Evolutionary conservation across 1,284 basidiomycete species (phyloP).

Genomic region (Ganoderma meredithae): DNA sequence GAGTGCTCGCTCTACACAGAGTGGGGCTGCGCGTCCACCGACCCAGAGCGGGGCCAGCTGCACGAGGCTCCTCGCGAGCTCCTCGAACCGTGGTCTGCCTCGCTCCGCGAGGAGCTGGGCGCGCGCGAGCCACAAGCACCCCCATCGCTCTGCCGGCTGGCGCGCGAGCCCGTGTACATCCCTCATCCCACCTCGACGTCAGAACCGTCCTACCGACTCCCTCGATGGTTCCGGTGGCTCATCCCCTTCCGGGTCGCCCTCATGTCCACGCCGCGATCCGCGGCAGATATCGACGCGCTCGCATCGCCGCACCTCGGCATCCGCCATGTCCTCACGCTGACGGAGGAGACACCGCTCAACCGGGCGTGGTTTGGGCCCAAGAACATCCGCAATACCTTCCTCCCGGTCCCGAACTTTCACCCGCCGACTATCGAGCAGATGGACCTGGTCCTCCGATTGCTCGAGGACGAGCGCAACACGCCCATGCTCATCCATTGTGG

Average conservation of each 20-base stretch:
- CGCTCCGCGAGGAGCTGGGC: conserved; percentile 45
- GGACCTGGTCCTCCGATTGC: conserved; percentile 58
- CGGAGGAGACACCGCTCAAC: conserved; percentile 61
- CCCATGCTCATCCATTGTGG: conserved; percentile 68
- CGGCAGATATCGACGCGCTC: conserved; percentile 57
- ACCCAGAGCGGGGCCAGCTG: conserved; percentile 50
- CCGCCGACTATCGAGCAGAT: conserved; percentile 67
- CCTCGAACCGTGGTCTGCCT: conserved; percentile 51
- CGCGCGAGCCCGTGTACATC: conserved; percentile 52
- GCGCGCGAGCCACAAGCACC: conserved; percentile 34
- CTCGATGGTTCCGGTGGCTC: conserved; percentile 69
- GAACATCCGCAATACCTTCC: conserved; percentile 58
- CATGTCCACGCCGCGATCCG: conserved; percentile 63
- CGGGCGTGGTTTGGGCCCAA: conserved; percentile 54
- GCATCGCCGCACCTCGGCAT: conserved; percentile 56
- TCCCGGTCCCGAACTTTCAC: conserved; percentile 61
- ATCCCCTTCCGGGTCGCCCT: conserved; percentile 63
- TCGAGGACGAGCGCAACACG: conserved; percentile 52
- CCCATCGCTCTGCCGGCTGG: conserved; percentile 50
- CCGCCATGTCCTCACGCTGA: conserved; percentile 64
- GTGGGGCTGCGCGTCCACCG: conserved; percentile 56
- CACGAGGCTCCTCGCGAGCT: conserved; percentile 42
- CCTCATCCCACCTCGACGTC: conserved; percentile 32
- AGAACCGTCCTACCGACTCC: conserved; percentile 48
- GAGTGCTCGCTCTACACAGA: conserved; percentile 56